Evolutionary conservation across 371 early-diverging fungal species (phyloP).

Genomic region (Batrachochytrium dendrobatidis): DNA sequence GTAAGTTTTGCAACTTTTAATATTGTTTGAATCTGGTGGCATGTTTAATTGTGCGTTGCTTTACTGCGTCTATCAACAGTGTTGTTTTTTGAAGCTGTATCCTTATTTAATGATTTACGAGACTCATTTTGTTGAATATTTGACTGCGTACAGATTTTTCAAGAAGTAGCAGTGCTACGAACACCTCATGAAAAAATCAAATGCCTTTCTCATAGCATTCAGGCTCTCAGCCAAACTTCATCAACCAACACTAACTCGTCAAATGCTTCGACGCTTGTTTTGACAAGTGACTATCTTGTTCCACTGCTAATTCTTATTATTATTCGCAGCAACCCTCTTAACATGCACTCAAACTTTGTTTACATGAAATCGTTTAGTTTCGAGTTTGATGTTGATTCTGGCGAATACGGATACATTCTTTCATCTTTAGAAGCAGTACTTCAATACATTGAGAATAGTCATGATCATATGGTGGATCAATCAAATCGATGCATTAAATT

Average conservation of each 20-base stretch:
- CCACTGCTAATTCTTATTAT: constrained; percentile 18
- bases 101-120: constrained; percentile 5
- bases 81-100: constrained; percentile 10
- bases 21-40: too few species aligned
- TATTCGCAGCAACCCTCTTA: constrained; percentile 16
- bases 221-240: constrained; percentile 3
- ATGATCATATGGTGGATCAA: neutral
- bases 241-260: neutral
- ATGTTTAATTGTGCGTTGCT: too few species aligned
- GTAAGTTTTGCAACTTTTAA: constrained; percentile 8
- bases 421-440: constrained; percentile 21
- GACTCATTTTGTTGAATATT: neutral
- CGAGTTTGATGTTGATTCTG: constrained; percentile 16
- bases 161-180: constrained; percentile 6
- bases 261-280: constrained; percentile 1
- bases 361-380: constrained; percentile 21
- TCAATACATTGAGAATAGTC: constrained; percentile 5
- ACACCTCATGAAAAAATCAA: constrained; percentile 22
- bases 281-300: constrained; percentile 14
- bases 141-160: constrained; percentile 11
- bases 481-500: constrained; percentile 4
- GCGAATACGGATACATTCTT: constrained; percentile 11
- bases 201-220: constrained; percentile 12
- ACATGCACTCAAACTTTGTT: constrained; percentile 12
- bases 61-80: too few species aligned